Conservation (phyloP, 1,284 basidiomycete genomes). For the Puccinia horiana region DNA sequence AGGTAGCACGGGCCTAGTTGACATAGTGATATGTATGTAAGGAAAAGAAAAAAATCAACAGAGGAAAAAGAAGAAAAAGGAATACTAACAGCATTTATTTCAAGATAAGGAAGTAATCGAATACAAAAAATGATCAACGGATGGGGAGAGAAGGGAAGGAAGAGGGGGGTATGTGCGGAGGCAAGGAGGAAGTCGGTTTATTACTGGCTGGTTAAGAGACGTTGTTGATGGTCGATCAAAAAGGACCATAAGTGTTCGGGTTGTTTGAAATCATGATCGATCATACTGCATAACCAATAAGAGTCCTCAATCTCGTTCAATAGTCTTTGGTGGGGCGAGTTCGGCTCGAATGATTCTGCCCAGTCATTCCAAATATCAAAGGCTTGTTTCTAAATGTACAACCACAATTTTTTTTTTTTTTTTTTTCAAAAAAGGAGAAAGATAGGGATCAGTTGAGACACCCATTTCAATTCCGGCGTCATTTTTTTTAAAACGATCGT, state of each 20-base stretch:
- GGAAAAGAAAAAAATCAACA: not conserved
- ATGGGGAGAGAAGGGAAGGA: not conserved
- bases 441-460: conserved; percentile 37
- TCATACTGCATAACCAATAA: conserved; percentile 87
- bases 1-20: too few species aligned
- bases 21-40: not conserved
- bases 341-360: conserved; percentile 80
- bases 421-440: conserved; percentile 17
- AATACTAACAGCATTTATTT: not conserved
- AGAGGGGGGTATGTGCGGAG: not conserved
- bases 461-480: not conserved
- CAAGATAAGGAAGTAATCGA: not conserved
- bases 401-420: too few species aligned
- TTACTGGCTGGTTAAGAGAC: not conserved
- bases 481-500: conserved; percentile 42
- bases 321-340: conserved; percentile 71
- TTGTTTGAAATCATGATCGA: conserved; percentile 91
- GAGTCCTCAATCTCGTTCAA: conserved; percentile 72
- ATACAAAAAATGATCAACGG: not conserved
- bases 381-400: conserved; percentile 95
- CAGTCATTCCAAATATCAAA: conserved; percentile 96
- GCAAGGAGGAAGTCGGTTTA: not conserved
- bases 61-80: not conserved
- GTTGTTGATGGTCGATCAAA: conserved; percentile 48
- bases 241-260: conserved; percentile 81